phyloP scores from a whole-genome alignment of 495 filamentous ascomycete species.

The Penicillium diatomitis region DNA sequence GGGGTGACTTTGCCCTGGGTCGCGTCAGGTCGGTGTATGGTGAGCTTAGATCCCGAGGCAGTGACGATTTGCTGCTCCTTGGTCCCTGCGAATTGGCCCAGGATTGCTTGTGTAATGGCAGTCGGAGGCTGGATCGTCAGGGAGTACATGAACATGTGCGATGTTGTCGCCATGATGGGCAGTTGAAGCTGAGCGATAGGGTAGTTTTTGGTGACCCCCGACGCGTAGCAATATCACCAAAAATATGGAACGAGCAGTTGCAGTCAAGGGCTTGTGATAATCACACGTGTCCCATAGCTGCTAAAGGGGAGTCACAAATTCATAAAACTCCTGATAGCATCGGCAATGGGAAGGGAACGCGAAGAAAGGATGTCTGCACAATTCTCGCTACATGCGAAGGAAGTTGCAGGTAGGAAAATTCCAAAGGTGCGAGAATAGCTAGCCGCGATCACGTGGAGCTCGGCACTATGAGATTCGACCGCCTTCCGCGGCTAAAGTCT shows the following conservation, averaged over 20 bases:
- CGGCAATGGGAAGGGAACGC: background rate
- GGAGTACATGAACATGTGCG: constrained; percentile 96
- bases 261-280: constrained; percentile 21
- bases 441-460: constrained; percentile 17
- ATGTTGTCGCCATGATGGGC: constrained; percentile 86
- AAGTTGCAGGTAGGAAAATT: constrained; percentile 27
- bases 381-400: constrained; percentile 5
- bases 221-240: constrained; percentile 10
- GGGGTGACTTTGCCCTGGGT: constrained; percentile 76
- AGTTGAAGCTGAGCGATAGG: constrained; percentile 9
- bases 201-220: constrained; percentile 6
- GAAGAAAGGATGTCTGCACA: background rate
- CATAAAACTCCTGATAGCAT: constrained; percentile 7
- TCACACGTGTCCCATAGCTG: constrained; percentile 37
- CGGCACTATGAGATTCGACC: constrained; percentile 32
- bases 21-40: constrained; percentile 78
- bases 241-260: constrained; percentile 19
- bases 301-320: constrained; percentile 11
- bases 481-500: constrained; percentile 19
- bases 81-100: constrained; percentile 88
- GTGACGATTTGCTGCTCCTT: constrained; percentile 96
- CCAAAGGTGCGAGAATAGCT: constrained; percentile 13
- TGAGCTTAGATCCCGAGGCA: constrained; percentile 81
- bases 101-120: constrained; percentile 77
- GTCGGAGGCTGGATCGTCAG: constrained; percentile 88